Base-by-base conservation (phyloP, 1,284 basidiomycete genomes). In the Moesziomyces sp. region DNA sequence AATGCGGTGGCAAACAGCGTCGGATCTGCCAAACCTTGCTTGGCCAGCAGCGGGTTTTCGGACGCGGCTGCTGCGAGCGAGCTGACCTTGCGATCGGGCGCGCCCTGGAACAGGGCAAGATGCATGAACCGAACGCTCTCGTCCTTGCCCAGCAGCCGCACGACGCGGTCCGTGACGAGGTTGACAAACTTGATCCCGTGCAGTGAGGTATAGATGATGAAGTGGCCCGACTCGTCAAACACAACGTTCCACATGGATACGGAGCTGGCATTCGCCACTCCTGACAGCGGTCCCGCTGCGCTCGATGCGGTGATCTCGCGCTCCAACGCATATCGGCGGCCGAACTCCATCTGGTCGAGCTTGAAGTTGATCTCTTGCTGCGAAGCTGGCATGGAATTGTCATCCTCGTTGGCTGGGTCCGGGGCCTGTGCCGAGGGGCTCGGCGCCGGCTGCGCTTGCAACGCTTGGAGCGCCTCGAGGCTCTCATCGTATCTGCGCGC, bases 281-380 rank as follows among this genome's bases (percentile, higher is more conserved):
- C 55, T 88, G 91, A 77, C 89, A 86, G 77, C 19, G 74, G 60
- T 19, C 81, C 77, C 10, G 74, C 58, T 45, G 35, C 89, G 88
- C 76, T 74, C 42, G 90, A 89, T 43, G 91, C 87, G 83, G 97
- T 93, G 49, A 99, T 85, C 80, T 99, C 96, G 65, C 93, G 88
- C 85, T 99, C 97, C 16, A 91, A 87, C 1, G 97, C 97, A 50
- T 99, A 87, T 11, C 97, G 88, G 60, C 97, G 88, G n/a, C 97
- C 96, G 81, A 99, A 98, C 84, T 99, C 97, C 96, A 99, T 99
- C 84, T 98, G 94, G 71, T 99, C 97, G 11, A 99, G 90, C 81
- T 90, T 91, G 85, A 92, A 93, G 19, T 93, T 89, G 0, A 72
- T 52, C 1, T 38, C 26, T 0, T 38, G 51, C 23, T 52, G 52